Evolutionary conservation across 2,329 filamentous ascomycete species (phyloP), one percentile per base, ranked within the genome.

Genomic region (Pezicula carpinea): DNA sequence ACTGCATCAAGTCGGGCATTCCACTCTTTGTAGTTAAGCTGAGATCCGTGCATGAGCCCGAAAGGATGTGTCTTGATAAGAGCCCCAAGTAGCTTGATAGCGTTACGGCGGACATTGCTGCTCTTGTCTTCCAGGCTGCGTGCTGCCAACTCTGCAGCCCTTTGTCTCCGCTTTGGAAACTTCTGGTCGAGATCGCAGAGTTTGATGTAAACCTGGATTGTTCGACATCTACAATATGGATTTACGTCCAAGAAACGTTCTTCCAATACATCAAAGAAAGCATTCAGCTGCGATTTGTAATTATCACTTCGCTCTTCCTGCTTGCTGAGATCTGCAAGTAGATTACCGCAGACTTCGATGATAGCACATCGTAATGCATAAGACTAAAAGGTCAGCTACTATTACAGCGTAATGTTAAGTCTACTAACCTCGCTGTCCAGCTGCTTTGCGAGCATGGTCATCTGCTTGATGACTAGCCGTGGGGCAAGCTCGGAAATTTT

Each of bases 181-280:
- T 97, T 97, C 54, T 92, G 89, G 39, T 96, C 89, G n/a, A 97
- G 76, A 48, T 96, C 90, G 60, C 91, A 96, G 11, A 99, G 77
- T 62, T 84, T 92, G 69, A 88, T 80, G 61, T 93, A 96, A 3
- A 97, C 93, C 63, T 99, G 93, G 50, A 99, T 88, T 2, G 89
- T 83, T 57, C 92, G 80, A 67, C 87, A 95, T 60, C 93, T 82
- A 64, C 90, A 96, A 69, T 97, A 99, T 0, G 93, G 95, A 66
- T 97, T 99, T 61, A 96, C 81, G 59, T 99, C 93, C 42, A 97
- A 76, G 67, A 99, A 99, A 11, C 93, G 83, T 69, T 97, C 92
- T 64, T 99, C 91, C 2, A 99, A 74, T 0, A 97, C 91, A 59
- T 97, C 92, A 60, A 97, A 97, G 64, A 97, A 99, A 17, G 91